Evolutionary conservation across 2,329 filamentous ascomycete genomes (phyloP).

Genomic region (Aspergillus sp.): DNA sequence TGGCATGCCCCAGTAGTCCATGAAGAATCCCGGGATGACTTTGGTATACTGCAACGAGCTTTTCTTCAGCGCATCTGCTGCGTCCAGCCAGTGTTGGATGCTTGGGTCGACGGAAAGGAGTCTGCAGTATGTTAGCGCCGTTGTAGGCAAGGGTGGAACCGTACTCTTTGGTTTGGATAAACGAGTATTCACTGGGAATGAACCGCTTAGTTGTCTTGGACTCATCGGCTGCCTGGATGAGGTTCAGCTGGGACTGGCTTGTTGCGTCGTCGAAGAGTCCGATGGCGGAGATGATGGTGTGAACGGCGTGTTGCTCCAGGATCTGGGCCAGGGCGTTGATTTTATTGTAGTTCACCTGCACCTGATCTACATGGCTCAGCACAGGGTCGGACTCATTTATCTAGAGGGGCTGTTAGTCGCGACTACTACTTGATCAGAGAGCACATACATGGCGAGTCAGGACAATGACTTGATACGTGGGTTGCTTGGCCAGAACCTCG

Average conservation of each 20-base stretch:
- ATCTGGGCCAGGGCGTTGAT: conserved; percentile 22
- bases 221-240: conserved; percentile 44
- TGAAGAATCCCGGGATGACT: conserved; percentile 44
- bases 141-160: conserved; percentile 1
- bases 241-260: conserved; percentile 37
- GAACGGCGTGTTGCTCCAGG: conserved; percentile 39
- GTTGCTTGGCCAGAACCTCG: conserved; percentile 36
- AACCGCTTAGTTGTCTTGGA: conserved; percentile 40
- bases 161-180: conserved; percentile 32
- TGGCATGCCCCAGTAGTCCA: conserved; percentile 47
- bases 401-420: background rate
- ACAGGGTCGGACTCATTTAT: conserved; percentile 1
- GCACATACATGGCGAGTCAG: conserved; percentile 40
- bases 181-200: conserved; percentile 44
- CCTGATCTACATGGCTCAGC: conserved; percentile 13
- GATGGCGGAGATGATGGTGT: conserved; percentile 47
- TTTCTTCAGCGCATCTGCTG: conserved; percentile 26
- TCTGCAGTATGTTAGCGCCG: conserved; percentile 12
- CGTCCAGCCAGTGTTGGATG: conserved; percentile 30
- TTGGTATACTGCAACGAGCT: conserved; percentile 39
- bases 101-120: conserved; percentile 27
- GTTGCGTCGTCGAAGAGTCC: conserved; percentile 27
- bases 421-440: background rate
- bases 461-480: conserved; percentile 40
- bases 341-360: conserved; percentile 34